A percentile compares a stretch with the other conserved stretches of the same genome.
Conservation (phyloP, 2,329 filamentous ascomycete species). For the Aspergillus fischeri region DNA sequence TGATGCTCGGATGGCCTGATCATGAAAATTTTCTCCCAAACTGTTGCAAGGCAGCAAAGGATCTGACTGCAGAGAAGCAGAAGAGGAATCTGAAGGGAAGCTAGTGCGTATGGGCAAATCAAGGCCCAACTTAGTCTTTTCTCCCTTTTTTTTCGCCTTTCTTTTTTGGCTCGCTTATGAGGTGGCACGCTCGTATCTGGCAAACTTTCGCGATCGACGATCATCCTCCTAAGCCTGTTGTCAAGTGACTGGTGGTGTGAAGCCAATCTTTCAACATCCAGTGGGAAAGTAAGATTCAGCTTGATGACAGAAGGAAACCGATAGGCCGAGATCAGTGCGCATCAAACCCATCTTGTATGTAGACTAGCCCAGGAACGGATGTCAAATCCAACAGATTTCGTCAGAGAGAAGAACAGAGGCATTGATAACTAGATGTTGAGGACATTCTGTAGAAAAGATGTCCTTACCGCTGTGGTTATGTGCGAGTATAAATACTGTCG, state of each 20-base stretch:
- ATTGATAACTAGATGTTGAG: neutral
- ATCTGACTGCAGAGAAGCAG: neutral
- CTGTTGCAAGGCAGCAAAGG: neutral
- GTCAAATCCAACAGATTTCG: neutral
- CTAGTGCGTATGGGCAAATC: neutral
- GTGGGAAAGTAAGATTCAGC: neutral
- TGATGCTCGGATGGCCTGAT: neutral
- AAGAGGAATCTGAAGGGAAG: neutral
- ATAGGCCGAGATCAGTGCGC: neutral
- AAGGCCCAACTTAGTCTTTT: neutral
- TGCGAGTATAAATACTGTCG: neutral
- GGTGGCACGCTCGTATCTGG: neutral
- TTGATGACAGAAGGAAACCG: neutral
- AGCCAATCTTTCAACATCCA: neutral
- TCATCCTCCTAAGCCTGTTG: neutral
- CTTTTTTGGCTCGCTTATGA: neutral
- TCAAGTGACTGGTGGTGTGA: neutral
- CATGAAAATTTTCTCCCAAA: neutral
- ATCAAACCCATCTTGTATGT: neutral
- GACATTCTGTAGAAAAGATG: neutral
- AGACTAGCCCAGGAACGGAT: neutral
- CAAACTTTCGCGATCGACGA: neutral
- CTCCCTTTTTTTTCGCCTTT: too few relatives aligned
- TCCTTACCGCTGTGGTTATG: neutral
- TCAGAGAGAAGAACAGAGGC: neutral